A percentile compares a stretch with the other conserved stretches of the same genome.
Evolutionary conservation across 2,329 filamentous ascomycete genomes (phyloP).

Genomic region (Colletotrichum cereale): DNA sequence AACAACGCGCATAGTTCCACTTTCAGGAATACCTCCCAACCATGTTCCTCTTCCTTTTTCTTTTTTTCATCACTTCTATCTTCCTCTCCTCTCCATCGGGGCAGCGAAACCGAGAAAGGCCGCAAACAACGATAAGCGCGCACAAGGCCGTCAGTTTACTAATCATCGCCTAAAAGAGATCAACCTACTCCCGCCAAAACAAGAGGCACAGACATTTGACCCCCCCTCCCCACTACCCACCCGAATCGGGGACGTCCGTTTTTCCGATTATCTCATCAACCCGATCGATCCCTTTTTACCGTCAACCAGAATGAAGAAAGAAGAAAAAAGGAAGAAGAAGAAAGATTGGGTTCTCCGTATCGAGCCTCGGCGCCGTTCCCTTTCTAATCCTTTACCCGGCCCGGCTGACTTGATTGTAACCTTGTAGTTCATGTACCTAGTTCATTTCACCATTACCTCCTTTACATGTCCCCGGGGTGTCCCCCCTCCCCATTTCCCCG

Average conservation of each 20-base stretch:
- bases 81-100: background rate
- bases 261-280: slow-evolving; percentile 35
- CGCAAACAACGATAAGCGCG: background rate
- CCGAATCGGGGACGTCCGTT: background rate
- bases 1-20: background rate
- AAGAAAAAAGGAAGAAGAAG: background rate
- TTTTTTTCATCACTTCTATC: too few relatives aligned
- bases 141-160: background rate
- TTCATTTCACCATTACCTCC: background rate
- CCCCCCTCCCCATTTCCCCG: too few relatives aligned
- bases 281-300: background rate
- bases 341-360: background rate
- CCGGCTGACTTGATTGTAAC: background rate
- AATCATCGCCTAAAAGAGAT: background rate
- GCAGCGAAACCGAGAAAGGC: background rate
- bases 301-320: background rate
- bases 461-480: background rate
- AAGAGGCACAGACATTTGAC: background rate
- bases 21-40: background rate
- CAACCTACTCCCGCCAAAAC: background rate
- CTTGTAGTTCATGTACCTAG: too few relatives aligned
- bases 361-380: background rate
- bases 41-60: background rate
- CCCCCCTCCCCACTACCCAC: background rate
- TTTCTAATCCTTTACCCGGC: background rate